Conservation (phyloP, 495 filamentous ascomycete species). For the Penicillium malachiteum region DNA sequence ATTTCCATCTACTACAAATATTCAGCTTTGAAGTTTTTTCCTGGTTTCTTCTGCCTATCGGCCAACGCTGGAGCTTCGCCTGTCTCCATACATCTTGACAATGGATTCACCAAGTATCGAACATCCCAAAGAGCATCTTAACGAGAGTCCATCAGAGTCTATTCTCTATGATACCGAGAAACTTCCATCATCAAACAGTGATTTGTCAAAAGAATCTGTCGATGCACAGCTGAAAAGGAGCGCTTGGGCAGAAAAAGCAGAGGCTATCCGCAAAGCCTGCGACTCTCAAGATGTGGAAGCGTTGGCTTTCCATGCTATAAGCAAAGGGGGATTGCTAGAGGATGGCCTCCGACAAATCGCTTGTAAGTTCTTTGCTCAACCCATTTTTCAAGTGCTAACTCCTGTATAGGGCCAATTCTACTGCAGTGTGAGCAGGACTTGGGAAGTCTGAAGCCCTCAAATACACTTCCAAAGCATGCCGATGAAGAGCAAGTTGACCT, state of each 20-base stretch:
- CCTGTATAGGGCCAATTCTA: constrained; percentile 69
- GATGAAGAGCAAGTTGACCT: constrained; percentile 87
- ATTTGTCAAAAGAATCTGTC: constrained; percentile 1
- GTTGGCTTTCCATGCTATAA: constrained; percentile 66
- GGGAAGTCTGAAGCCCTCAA: constrained; percentile 43
- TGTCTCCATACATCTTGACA: neutral
- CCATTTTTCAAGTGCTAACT: neutral
- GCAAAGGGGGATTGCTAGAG: constrained; percentile 70
- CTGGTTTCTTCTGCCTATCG: neutral
- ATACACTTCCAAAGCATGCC: constrained; percentile 60
- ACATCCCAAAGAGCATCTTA: neutral
- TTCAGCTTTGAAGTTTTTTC: neutral
- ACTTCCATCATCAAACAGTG: neutral
- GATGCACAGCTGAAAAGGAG: constrained; percentile 3
- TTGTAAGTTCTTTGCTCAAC: constrained; percentile 51
- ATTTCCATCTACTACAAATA: neutral
- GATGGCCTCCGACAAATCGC: constrained; percentile 78
- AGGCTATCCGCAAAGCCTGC: constrained; percentile 68
- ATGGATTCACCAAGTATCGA: constrained; percentile 11
- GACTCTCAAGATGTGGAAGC: constrained; percentile 57
- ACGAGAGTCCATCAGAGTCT: neutral
- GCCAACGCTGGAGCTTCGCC: neutral
- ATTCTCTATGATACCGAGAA: constrained; percentile 4
- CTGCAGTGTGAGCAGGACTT: constrained; percentile 53
- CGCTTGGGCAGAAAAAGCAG: constrained; percentile 27